These are phyloP conservation scores for Sugiyamaella castrensis DNA, from an alignment of 1,139 yeast genomes.

Conservation along the genomic window DNA sequence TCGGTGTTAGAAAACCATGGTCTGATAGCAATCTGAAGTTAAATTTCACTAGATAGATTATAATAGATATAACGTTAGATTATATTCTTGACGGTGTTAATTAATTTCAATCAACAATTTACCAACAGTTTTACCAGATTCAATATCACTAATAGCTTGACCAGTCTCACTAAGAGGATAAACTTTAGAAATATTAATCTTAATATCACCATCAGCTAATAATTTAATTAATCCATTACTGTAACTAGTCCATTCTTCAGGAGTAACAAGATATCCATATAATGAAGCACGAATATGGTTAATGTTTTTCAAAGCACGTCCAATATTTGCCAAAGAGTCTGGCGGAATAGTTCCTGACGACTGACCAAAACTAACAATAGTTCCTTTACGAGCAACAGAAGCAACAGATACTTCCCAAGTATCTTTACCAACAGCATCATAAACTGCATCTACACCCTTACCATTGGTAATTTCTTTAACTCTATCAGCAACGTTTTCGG, in stretches of 20 bases:
- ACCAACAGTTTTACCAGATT: slow-evolving; percentile 74
- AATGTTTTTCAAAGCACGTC: slow-evolving; percentile 66
- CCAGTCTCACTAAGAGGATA: slow-evolving; percentile 64
- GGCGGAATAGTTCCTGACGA: slow-evolving; percentile 86
- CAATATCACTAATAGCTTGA: slow-evolving; percentile 64
- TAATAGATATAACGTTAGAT: too few relatives aligned
- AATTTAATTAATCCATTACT: slow-evolving; percentile 46
- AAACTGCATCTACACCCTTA: slow-evolving; percentile 68
- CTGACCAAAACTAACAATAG: slow-evolving; percentile 75
- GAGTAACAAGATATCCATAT: slow-evolving; percentile 48
- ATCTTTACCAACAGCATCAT: slow-evolving; percentile 80
- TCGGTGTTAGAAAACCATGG: too few relatives aligned
- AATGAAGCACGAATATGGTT: slow-evolving; percentile 64
- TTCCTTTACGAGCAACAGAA: slow-evolving; percentile 67
- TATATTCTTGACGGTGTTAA: too few relatives aligned
- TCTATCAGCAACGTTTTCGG: slow-evolving; percentile 52
- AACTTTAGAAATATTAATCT: slow-evolving; percentile 50
- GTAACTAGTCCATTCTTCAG: slow-evolving; percentile 60
- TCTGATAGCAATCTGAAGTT: too few relatives aligned
- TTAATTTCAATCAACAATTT: slow-evolving; percentile 59
- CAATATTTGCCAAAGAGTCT: slow-evolving; percentile 47
- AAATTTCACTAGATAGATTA: too few relatives aligned
- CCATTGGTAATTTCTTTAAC: slow-evolving; percentile 69
- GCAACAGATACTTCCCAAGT: slow-evolving; percentile 64
- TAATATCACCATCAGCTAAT: slow-evolving; percentile 49